phyloP scores from a whole-genome alignment of 2,329 filamentous ascomycete species.

The Neofusicoccum kwambonambiense region DNA sequence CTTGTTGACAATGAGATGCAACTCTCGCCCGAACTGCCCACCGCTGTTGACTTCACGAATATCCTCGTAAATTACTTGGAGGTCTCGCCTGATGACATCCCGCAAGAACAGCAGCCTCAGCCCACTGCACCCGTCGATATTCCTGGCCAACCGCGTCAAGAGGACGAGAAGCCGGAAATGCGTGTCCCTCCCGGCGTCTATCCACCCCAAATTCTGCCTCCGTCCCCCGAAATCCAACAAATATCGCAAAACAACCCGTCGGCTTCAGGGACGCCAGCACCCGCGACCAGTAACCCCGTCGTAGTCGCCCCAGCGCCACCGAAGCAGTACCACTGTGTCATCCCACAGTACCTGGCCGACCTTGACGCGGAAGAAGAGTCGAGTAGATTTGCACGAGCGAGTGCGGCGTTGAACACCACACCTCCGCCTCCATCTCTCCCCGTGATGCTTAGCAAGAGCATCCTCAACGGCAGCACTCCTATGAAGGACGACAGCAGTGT shows the following conservation, averaged over 20 bases:
- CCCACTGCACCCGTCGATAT: conserved; percentile 28
- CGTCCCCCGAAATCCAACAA: conserved; percentile 27
- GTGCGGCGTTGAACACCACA: conserved; percentile 72
- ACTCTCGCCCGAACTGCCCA: conserved; percentile 82
- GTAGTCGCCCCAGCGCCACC: conserved; percentile 40
- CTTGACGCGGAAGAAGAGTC: conserved; percentile 83
- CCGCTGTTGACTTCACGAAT: conserved; percentile 96
- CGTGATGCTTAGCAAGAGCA: conserved; percentile 89
- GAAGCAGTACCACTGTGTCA: conserved; percentile 66
- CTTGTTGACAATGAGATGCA: conserved; percentile 92
- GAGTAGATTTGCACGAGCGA: conserved; percentile 70
- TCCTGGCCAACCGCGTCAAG: conserved; percentile 18
- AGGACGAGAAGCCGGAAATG: conserved; percentile 20
- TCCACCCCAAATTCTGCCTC: conserved; percentile 44
- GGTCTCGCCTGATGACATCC: conserved; percentile 73
- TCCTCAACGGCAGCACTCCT: conserved; percentile 83
- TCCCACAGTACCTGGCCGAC: conserved; percentile 84
- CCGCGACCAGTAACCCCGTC: conserved; percentile 21
- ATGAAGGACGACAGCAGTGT: conserved; percentile 99
- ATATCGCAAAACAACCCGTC: conserved; percentile 21
- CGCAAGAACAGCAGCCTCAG: conserved; percentile 26
- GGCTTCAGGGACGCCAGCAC: conserved; percentile 29
- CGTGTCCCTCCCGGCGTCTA: conserved; percentile 33
- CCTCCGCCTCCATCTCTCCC: conserved; percentile 81
- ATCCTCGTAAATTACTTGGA: conserved; percentile 98